A percentile compares a stretch with the other conserved stretches of the same genome.
Conservation (phyloP, 257 asterid species). For the Solanum ossicruentum region DNA sequence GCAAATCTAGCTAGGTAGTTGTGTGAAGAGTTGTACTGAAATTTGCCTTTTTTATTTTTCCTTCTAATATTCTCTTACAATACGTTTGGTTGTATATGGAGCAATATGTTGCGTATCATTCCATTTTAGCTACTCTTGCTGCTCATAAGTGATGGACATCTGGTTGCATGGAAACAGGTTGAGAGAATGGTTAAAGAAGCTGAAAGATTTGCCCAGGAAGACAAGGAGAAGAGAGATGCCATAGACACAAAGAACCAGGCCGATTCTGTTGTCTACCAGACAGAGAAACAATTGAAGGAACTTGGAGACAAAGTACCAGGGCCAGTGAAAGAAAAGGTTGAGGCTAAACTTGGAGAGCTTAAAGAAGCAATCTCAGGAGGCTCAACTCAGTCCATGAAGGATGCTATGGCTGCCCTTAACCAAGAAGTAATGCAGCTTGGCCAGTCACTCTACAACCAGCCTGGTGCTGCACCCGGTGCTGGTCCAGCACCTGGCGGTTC, state of each 20-base stretch:
- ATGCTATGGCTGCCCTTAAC: slow-evolving; percentile 82
- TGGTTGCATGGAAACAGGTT: slow-evolving; percentile 32
- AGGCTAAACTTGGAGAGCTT: slow-evolving; percentile 88
- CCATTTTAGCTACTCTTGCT: neutral
- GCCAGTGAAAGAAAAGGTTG: slow-evolving; percentile 80
- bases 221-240: slow-evolving; percentile 96
- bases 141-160: neutral
- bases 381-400: slow-evolving; percentile 75
- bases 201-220: slow-evolving; percentile 84
- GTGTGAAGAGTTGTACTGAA: neutral
- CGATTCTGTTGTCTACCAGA: slow-evolving; percentile 88
- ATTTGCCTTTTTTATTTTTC: neutral
- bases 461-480: slow-evolving; percentile 56
- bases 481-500: slow-evolving; percentile 58
- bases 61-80: neutral
- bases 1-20: neutral
- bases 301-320: slow-evolving; percentile 94
- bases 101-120: neutral
- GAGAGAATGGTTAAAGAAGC: slow-evolving; percentile 96
- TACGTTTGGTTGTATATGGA: neutral
- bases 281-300: slow-evolving; percentile 94
- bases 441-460: slow-evolving; percentile 82
- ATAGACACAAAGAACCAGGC: slow-evolving; percentile 96
- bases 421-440: slow-evolving; percentile 99
- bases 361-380: slow-evolving; percentile 77